phyloP scores from a whole-genome alignment of 371 early-diverging fungal genomes.

The Edhazardia aedis region DNA sequence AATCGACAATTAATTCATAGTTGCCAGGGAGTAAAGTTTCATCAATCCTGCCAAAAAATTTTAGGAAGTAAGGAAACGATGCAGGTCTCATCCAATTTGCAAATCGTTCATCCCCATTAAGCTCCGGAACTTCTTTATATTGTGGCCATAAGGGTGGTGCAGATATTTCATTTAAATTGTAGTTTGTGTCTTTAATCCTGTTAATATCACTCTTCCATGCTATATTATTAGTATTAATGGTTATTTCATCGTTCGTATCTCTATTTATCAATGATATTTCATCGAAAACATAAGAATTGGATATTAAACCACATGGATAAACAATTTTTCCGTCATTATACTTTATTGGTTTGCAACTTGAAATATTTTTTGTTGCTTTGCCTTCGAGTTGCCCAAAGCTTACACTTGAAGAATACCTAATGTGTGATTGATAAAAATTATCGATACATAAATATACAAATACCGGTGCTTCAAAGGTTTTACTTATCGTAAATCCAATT shows the following conservation, averaged over 20 bases:
- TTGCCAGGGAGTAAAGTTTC: slow-evolving; percentile 11
- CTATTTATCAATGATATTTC: slow-evolving; percentile 4
- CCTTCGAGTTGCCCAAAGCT: slow-evolving; percentile 36
- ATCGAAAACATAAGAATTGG: slow-evolving; percentile 35
- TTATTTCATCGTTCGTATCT: slow-evolving; percentile 3
- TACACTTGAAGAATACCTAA: slow-evolving; percentile 32
- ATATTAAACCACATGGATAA: slow-evolving; percentile 40
- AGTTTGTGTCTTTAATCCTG: slow-evolving; percentile 21
- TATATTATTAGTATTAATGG: slow-evolving; percentile 20
- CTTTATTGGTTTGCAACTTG: slow-evolving; percentile 15
- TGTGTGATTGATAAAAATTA: slow-evolving; percentile 30
- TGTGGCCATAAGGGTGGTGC: slow-evolving; percentile 24
- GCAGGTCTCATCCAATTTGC: slow-evolving; percentile 38
- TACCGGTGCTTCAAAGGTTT: background rate
- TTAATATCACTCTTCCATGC: slow-evolving; percentile 11
- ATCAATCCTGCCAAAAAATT: slow-evolving; percentile 31
- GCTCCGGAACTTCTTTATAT: background rate
- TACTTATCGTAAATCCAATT: background rate
- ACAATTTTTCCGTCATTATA: slow-evolving; percentile 13
- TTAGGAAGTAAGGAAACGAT: slow-evolving; percentile 26
- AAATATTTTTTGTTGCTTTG: slow-evolving; percentile 14
- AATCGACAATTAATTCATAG: slow-evolving; percentile 23
- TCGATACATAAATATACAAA: slow-evolving; percentile 25
- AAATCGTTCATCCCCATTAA: slow-evolving; percentile 26
- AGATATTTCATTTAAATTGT: slow-evolving; percentile 23